Evolutionary conservation across 257 asterid species (phyloP).

Genomic region (Galeopsis tetrahit): DNA sequence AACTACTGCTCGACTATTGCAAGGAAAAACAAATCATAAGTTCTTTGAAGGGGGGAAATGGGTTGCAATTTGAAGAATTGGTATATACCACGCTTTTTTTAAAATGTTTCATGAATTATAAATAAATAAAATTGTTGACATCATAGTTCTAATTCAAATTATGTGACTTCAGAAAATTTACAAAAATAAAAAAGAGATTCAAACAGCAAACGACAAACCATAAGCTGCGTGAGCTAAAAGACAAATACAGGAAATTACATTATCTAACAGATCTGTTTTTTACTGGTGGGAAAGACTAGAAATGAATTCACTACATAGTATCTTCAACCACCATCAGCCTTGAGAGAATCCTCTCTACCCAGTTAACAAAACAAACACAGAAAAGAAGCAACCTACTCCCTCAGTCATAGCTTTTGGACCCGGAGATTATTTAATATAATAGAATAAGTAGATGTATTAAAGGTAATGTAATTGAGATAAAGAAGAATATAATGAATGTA

Average conservation of each 20-base stretch:
- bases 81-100: too few species aligned
- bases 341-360: neutral
- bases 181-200: neutral
- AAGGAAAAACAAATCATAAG: too few species aligned
- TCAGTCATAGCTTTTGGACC: too few species aligned
- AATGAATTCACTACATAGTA: neutral
- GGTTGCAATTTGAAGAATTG: too few species aligned
- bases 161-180: neutral
- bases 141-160: neutral
- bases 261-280: neutral
- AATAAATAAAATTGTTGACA: too few species aligned
- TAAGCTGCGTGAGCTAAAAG: neutral
- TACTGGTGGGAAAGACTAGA: neutral
- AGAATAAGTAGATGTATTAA: too few species aligned
- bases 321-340: constrained; percentile 5
- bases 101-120: too few species aligned
- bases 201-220: neutral
- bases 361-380: neutral
- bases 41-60: too few species aligned
- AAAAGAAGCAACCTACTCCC: neutral
- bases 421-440: too few species aligned
- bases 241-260: neutral
- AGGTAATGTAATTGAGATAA: too few species aligned
- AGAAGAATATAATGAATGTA: too few species aligned
- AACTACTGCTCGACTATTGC: too few species aligned